Base-by-base conservation (phyloP, 495 filamentous ascomycete genomes). In the Neurospora sp. region DNA sequence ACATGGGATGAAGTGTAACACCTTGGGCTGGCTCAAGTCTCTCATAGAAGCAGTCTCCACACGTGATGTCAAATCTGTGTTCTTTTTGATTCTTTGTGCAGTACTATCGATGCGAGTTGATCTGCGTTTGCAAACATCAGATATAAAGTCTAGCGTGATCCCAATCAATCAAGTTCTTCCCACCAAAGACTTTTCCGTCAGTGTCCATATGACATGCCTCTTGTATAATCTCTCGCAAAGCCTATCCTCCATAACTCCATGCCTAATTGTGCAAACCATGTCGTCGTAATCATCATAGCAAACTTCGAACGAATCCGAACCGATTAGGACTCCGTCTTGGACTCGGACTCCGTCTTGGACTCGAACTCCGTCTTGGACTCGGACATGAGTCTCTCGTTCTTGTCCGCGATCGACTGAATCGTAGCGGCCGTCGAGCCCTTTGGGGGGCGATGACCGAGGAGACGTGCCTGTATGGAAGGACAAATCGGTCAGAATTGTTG, bases 401-500 rank as follows among this genome's bases (percentile, higher is more conserved):
- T 75, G 38, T 79, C 79, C 16, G 80, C 80, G 40, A 82, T 69
- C 5, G 78, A 79, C 74, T 81, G 79, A 12, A 81, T 76, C 59
- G 74, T 48, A 18, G 79, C 78, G 35, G 78, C 74, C 1, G 76
- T 74, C 8, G 79, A 82, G 39, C 75, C 76, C 69, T 77, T 79
- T 3, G 74, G 76, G 0, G 76, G 78, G 3, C 73, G 69, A 53
- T 70, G 73, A 14, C 78, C 77, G 3, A 81, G 68, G 0, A 72
- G 76, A 2, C 76, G 78, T 39, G 75, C 74, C 79, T 82, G 48
- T 40, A 20, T 20, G 16, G 6, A 37, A 18, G 12, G 20, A 18
- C 12, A 8, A 20, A 10, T 8, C 0, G 6, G 27, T 61, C 27
- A 61, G 53, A 27, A 18, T 48, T 9, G 16, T 9, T 20, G 44